Evolutionary conservation across 192 early-diverging fungal species (phyloP).

Genomic region (Mortierella alpina): DNA sequence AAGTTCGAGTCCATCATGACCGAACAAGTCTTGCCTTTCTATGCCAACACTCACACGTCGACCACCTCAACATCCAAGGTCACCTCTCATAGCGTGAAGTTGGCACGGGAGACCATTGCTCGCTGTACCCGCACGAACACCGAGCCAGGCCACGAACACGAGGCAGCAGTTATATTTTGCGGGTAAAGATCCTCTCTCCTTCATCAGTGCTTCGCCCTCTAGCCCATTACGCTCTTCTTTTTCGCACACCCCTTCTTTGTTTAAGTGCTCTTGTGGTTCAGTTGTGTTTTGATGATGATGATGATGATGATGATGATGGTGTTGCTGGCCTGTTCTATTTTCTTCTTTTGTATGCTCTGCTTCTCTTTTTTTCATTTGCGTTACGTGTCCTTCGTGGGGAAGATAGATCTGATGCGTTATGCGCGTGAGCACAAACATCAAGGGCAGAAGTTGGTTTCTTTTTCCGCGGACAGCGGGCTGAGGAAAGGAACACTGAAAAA

Average conservation of each 20-base stretch:
- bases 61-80: constrained; percentile 38
- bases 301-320: too few species aligned
- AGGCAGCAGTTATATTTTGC: constrained; percentile 32
- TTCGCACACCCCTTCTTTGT: not conserved
- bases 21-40: constrained; percentile 24
- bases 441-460: too few species aligned
- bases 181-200: constrained; percentile 12
- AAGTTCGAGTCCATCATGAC: constrained; percentile 29
- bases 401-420: too few species aligned
- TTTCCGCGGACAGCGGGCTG: too few species aligned
- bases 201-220: not conserved
- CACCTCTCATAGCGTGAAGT: constrained; percentile 19
- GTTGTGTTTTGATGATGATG: not conserved
- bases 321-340: too few species aligned
- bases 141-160: constrained; percentile 26
- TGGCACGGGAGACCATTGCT: constrained; percentile 18
- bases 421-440: too few species aligned
- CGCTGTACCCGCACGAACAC: constrained; percentile 31
- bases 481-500: too few species aligned
- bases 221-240: not conserved
- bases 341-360: too few species aligned
- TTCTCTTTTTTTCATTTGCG: too few species aligned
- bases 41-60: constrained; percentile 43
- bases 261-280: not conserved
- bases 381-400: too few species aligned